phyloP scores from a whole-genome alignment of 2,329 filamentous ascomycete genomes.

The Gliomastix tumulicola region DNA sequence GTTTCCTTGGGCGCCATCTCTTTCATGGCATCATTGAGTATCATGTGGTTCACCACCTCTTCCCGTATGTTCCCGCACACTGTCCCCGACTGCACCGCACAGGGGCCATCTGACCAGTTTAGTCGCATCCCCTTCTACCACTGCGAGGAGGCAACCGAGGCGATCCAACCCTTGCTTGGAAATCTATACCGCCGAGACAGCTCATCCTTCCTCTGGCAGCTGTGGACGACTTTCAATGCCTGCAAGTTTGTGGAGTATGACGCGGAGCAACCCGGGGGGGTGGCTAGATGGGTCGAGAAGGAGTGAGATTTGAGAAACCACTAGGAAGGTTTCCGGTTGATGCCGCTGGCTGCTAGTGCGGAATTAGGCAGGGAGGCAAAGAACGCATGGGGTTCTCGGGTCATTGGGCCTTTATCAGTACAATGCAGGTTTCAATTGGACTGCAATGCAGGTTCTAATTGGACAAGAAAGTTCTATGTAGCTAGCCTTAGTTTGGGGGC shows the following conservation, averaged over 20 bases:
- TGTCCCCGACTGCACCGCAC: too few species aligned
- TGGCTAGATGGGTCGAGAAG: background rate
- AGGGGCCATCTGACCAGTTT: conserved; percentile 1
- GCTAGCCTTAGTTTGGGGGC: too few species aligned
- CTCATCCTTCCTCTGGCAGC: conserved; percentile 7
- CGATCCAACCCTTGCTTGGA: conserved; percentile 87
- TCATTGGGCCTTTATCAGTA: too few species aligned
- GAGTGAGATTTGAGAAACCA: background rate
- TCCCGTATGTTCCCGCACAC: conserved; percentile 21
- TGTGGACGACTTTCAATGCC: conserved; percentile 6
- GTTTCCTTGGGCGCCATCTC: conserved; percentile 53
- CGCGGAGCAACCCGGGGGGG: conserved; percentile 1
- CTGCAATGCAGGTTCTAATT: too few species aligned
- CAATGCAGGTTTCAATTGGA: too few species aligned
- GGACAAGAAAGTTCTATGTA: too few species aligned
- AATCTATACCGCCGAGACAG: conserved; percentile 63
- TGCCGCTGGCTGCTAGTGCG: too few species aligned
- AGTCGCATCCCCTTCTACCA: conserved; percentile 33
- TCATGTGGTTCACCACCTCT: conserved; percentile 57
- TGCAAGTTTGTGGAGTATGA: conserved; percentile 7
- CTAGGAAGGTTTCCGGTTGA: too few species aligned
- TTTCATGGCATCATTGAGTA: conserved; percentile 56
- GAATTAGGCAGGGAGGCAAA: too few species aligned
- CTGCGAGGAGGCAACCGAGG: conserved; percentile 44
- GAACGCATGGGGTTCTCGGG: too few species aligned